These are phyloP conservation scores for Adansonia grandidieri DNA, from an alignment of 441 rosid genomes.

Conservation along the genomic window DNA sequence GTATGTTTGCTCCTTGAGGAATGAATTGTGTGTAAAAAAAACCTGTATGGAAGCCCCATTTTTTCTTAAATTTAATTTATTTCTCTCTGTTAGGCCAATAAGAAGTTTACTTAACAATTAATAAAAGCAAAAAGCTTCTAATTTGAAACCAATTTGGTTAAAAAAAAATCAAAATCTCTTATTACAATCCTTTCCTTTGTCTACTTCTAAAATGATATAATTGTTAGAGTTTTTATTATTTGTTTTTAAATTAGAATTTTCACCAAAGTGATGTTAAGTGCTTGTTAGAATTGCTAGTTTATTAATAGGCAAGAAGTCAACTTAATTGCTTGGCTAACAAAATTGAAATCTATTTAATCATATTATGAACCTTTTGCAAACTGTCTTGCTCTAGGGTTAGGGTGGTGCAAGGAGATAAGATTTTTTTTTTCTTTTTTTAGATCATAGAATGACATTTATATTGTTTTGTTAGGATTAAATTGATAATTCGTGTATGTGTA, in stretches of 20 bases:
- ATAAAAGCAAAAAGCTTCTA: neutral
- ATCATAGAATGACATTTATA: too few relatives aligned
- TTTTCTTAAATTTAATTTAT: neutral
- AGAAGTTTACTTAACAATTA: neutral
- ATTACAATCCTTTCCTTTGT: constrained; percentile 5
- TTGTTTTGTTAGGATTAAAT: too few relatives aligned
- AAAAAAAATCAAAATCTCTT: neutral
- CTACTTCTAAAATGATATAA: neutral
- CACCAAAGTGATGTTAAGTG: neutral
- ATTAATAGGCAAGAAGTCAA: neutral
- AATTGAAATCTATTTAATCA: neutral
- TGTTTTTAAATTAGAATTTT: neutral
- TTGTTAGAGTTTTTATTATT: neutral
- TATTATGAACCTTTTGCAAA: too few relatives aligned
- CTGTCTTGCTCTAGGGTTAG: too few relatives aligned
- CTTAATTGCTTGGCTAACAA: neutral
- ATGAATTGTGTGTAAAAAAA: neutral
- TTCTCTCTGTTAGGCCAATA: neutral
- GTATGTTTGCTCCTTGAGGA: neutral
- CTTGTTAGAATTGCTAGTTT: neutral
- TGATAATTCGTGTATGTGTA: too few relatives aligned
- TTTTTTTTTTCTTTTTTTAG: too few relatives aligned
- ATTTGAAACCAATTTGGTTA: neutral
- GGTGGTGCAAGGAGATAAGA: too few relatives aligned
- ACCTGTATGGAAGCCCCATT: too few relatives aligned